Conservation (phyloP, 192 early-diverging fungal genomes). For the Fimicolochytrium jonesii region DNA sequence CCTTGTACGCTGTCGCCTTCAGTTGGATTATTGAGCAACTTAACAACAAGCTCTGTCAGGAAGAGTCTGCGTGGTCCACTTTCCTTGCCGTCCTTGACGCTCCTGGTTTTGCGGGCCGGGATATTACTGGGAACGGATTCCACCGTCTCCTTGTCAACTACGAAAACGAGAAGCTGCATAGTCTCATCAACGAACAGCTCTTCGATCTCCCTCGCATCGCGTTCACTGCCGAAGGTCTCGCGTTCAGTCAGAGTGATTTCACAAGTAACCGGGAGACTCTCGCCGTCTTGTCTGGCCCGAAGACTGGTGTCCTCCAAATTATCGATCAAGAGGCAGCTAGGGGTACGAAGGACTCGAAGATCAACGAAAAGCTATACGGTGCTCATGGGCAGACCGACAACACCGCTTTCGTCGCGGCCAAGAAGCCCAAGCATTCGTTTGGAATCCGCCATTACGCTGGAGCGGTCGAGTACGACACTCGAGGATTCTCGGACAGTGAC, state of each 20-base stretch:
- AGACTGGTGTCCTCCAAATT: constrained; percentile 32
- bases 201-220: constrained; percentile 31
- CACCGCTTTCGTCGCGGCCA: constrained; percentile 34
- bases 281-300: constrained; percentile 12
- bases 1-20: constrained; percentile 75
- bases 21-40: constrained; percentile 83
- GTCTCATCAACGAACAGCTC: constrained; percentile 29
- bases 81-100: constrained; percentile 84
- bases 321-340: constrained; percentile 36
- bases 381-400: constrained; percentile 32
- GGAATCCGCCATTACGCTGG: constrained; percentile 42
- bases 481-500: constrained; percentile 73
- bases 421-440: constrained; percentile 56
- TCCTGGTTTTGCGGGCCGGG: constrained; percentile 39
- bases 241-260: constrained; percentile 53
- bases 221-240: constrained; percentile 32
- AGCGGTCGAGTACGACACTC: constrained; percentile 71
- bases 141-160: constrained; percentile 51
- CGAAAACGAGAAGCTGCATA: constrained; percentile 42
- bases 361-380: constrained; percentile 30
- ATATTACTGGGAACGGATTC: constrained; percentile 38
- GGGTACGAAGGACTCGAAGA: constrained; percentile 26
- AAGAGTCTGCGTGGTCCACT: constrained; percentile 62
- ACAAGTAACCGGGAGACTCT: constrained; percentile 25
- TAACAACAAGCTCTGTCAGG: constrained; percentile 76